Evolutionary conservation across 169 alveolate species (phyloP), one percentile per base, ranked within the genome.

Genomic region (Cryptosporidium canis): DNA sequence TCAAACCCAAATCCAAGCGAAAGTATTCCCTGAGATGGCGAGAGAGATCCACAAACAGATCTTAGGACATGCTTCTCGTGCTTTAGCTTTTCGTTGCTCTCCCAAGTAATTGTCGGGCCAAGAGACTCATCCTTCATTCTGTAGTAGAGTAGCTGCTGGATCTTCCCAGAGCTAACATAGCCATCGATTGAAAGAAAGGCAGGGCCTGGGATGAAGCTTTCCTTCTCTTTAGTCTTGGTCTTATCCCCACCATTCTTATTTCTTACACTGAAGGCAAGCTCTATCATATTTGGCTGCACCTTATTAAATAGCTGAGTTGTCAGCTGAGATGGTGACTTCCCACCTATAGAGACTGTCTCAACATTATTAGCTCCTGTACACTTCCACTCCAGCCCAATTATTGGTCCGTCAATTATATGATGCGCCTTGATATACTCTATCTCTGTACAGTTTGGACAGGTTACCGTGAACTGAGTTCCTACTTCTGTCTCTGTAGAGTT

Each of bases 301-400:
- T 77, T 77, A 43, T 55, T 77, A 41, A 77, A 77, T 21, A 77
- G 9, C 24, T 77, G 87, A 8, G 87, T 77, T 0, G 87, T 61
- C 14, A 77, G 21, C 21, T 77, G 87, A 27, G 87, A 77, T 16
- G 87, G 87, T 16, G 87, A 77, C 21, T 64, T 55, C 27, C 87
- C 87, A 16, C 87, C 87, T 3, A 77, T 24, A 58, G 45, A 77
- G 12, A 77, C 14, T 0, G 87, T 77, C 11, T 77, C 87, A 24
- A 77, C 72, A 16, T 77, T 39, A 45, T 77, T 77, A 1, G 53
- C 11, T 43, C 87, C 87, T 31, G 61, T 77, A 18, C 87, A 77
- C 44, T 77, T 77, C 87, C 87, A 77, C 29, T 77, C 87, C 9
- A 77, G 8, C n/a, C 87, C 87, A 16, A 77, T 77, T 35, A 77